Percentiles rank a stretch among this genome's conserved stretches.
Evolutionary conservation across 2,329 filamentous ascomycete species (phyloP).

Genomic region (Botryotinia globosa): DNA sequence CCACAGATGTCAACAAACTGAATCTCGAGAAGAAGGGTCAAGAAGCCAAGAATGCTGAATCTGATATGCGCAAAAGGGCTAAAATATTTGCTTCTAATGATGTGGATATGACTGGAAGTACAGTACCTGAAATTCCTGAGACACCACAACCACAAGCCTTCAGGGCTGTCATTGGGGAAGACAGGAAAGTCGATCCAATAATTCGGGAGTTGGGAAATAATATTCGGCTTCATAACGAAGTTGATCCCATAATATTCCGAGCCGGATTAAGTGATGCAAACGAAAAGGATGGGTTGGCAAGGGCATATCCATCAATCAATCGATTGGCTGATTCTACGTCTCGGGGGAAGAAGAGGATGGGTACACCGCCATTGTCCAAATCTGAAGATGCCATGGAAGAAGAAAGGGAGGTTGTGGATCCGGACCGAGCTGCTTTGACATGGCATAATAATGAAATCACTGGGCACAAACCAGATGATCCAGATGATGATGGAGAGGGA

Average conservation of each 20-base stretch:
- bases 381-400: slow-evolving; percentile 16
- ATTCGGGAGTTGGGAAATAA: slow-evolving; percentile 24
- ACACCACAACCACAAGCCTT: slow-evolving; percentile 24
- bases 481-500: slow-evolving; percentile 64
- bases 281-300: slow-evolving; percentile 21
- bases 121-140: slow-evolving; percentile 20
- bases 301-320: slow-evolving; percentile 36
- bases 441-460: slow-evolving; percentile 70
- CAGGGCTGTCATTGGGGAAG: slow-evolving; percentile 22
- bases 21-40: slow-evolving; percentile 24
- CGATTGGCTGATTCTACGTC: slow-evolving; percentile 35
- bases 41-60: slow-evolving; percentile 22
- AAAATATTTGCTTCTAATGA: slow-evolving; percentile 23
- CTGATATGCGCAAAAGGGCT: slow-evolving; percentile 31
- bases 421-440: slow-evolving; percentile 54
- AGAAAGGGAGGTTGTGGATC: slow-evolving; percentile 27
- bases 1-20: slow-evolving; percentile 26
- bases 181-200: slow-evolving; percentile 23
- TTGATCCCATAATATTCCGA: slow-evolving; percentile 35
- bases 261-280: slow-evolving; percentile 23
- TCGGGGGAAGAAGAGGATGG: slow-evolving; percentile 30
- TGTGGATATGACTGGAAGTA: slow-evolving; percentile 9
- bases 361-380: slow-evolving; percentile 30
- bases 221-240: slow-evolving; percentile 27
- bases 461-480: slow-evolving; percentile 61